Percentiles rank a stretch among this genome's conserved stretches.
Conservation (phyloP, 257 asterid genomes). For the Plantago ovata region DNA sequence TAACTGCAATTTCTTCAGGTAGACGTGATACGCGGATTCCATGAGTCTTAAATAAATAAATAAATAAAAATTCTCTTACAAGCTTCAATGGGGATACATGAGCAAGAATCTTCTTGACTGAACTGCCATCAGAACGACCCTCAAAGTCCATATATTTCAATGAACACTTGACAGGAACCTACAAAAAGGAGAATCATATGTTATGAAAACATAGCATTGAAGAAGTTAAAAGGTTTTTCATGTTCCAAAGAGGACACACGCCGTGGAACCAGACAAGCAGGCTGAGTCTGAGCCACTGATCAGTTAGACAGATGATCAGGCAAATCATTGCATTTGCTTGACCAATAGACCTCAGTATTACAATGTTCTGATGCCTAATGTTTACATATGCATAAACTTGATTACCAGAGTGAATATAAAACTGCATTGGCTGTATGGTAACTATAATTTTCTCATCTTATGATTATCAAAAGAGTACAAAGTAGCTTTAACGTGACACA, state of each 20-base stretch:
- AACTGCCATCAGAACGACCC: slow-evolving; percentile 98
- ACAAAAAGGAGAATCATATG: slow-evolving; percentile 23
- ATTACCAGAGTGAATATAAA: too few relatives aligned
- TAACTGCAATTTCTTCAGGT: too few relatives aligned
- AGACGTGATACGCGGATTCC: too few relatives aligned
- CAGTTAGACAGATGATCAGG: too few relatives aligned
- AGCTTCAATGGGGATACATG: slow-evolving; percentile 96
- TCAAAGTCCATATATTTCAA: slow-evolving; percentile 89
- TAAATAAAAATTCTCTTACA: slow-evolving; percentile 43
- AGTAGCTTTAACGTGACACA: slow-evolving; percentile 4
- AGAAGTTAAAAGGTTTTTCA: not conserved
- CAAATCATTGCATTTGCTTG: too few relatives aligned
- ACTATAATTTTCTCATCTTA: not conserved
- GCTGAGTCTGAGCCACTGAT: not conserved
- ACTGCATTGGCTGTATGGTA: too few relatives aligned
- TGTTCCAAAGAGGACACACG: not conserved
- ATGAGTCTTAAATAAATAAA: not conserved
- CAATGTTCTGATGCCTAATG: too few relatives aligned
- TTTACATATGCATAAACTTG: too few relatives aligned
- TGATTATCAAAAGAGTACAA: not conserved
- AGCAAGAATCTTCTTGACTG: slow-evolving; percentile 85
- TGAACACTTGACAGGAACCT: slow-evolving; percentile 90
- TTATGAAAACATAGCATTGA: slow-evolving; percentile 17
- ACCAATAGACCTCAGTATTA: too few relatives aligned
- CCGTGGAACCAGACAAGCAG: slow-evolving; percentile 8